Evolutionary conservation across 768 basidiomycete genomes (phyloP).

Genomic region (Tylopilus felleus): DNA sequence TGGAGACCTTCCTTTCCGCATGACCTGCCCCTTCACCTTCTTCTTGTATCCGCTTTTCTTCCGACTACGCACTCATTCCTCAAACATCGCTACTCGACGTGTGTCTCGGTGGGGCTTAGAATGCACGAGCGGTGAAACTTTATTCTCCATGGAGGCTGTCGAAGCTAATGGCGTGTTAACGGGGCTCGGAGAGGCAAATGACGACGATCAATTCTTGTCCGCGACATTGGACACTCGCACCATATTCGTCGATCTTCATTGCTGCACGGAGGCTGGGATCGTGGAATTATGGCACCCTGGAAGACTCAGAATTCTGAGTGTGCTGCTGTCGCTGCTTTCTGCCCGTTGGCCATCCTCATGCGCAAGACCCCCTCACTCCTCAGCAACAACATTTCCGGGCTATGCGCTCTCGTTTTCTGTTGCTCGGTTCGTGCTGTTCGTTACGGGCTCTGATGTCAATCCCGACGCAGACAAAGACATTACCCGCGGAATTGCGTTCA

Average conservation of each 20-base stretch:
- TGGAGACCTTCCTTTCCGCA: slow-evolving; percentile 43
- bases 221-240: slow-evolving; percentile 44
- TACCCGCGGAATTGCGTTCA: slow-evolving; percentile 65
- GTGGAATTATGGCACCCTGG: slow-evolving; percentile 66
- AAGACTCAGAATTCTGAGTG: slow-evolving; percentile 51
- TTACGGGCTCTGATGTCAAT: slow-evolving; percentile 81
- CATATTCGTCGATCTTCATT: slow-evolving; percentile 42
- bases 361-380: slow-evolving; percentile 14
- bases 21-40: slow-evolving; percentile 41
- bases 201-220: slow-evolving; percentile 38
- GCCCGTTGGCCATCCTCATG: slow-evolving; percentile 13
- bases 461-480: slow-evolving; percentile 62
- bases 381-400: slow-evolving; percentile 50
- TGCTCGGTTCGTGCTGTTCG: slow-evolving; percentile 57
- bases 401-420: slow-evolving; percentile 55
- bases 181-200: slow-evolving; percentile 49
- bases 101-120: slow-evolving; percentile 35
- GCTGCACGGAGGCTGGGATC: slow-evolving; percentile 55
- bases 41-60: slow-evolving; percentile 51
- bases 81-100: slow-evolving; percentile 21
- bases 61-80: slow-evolving; percentile 42
- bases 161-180: slow-evolving; percentile 45
- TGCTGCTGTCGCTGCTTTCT: slow-evolving; percentile 43
- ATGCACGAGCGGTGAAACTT: slow-evolving; percentile 42
- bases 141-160: slow-evolving; percentile 57